Base-by-base conservation (phyloP, 1,284 basidiomycete species). In the Chalciporus sp. region DNA sequence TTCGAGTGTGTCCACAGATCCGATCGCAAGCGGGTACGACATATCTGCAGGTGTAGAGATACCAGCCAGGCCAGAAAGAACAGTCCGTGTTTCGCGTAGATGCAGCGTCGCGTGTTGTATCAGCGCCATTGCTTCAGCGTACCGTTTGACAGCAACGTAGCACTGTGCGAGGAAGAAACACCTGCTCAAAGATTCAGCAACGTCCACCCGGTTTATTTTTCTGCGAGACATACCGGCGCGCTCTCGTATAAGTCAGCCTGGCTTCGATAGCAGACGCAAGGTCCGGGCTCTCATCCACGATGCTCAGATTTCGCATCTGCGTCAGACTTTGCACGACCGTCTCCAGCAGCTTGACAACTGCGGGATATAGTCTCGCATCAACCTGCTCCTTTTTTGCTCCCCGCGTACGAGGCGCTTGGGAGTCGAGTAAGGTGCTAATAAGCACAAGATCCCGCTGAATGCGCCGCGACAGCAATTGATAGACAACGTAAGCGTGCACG, bases 381-480 rank as follows among this genome's bases (percentile, higher is more conserved):
- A 90, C 78, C 60, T 80, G 68, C 61, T 79, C 77, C 59, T 72
- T 75, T 61, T 74, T 81, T 57, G 65, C 68, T 61, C 74, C 50
- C 61, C 61, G 43, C 26, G 59, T 37, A 48, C 64, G 50, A 52
- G 61, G 43, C 63, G 64, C 71, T 33, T 81, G 76, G 8, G 74
- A 72, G 29, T 71, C 61, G 33, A 87, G 74, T 3, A 92, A 77
- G 7, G 85, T 84, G 37, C 80, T 83, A 51, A 90, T 80, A 37
- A 97, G 82, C n/a, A 94, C 81, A 2, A 94, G 78, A 66, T 97
- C 95, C 17, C 94, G 86, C 65, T 94, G 86, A 52, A 93, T 93
- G 10, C 95, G 91, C 49, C 88, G 82, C 12, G 90, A 85, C 42
- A 96, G 81, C 16, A 96, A 84, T 55, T 93, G 89, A 71, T 92